These are phyloP conservation scores for Boletellus sp. DNA, from an alignment of 768 basidiomycete species.

Conservation along the genomic window DNA sequence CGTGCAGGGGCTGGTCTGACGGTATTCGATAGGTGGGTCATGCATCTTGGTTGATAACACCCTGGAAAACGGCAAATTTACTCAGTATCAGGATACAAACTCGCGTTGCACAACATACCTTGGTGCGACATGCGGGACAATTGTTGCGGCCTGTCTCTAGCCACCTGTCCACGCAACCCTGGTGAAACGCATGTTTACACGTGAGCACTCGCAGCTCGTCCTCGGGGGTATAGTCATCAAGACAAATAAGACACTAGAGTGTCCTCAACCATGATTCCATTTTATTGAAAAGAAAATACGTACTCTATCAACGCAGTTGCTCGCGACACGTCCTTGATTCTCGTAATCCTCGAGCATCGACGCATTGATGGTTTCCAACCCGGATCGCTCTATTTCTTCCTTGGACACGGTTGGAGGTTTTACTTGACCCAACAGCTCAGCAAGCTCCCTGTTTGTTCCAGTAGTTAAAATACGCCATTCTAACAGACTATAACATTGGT, in stretches of 20 bases:
- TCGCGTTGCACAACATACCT: slow-evolving; percentile 39
- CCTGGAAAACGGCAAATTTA: slow-evolving; percentile 9
- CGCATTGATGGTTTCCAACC: slow-evolving; percentile 70
- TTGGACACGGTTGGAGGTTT: slow-evolving; percentile 80
- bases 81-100: background rate
- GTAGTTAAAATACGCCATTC: background rate
- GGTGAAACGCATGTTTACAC: slow-evolving; percentile 91
- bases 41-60: slow-evolving; percentile 22
- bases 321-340: slow-evolving; percentile 58
- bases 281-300: slow-evolving; percentile 25
- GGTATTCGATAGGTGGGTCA: slow-evolving; percentile 7
- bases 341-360: slow-evolving; percentile 48
- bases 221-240: slow-evolving; percentile 78
- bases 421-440: slow-evolving; percentile 76
- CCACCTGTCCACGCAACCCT: slow-evolving; percentile 85
- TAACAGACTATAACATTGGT: background rate
- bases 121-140: slow-evolving; percentile 86
- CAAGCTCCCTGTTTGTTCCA: slow-evolving; percentile 57
- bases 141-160: slow-evolving; percentile 81
- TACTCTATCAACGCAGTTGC: slow-evolving; percentile 80
- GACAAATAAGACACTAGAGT: slow-evolving; percentile 73
- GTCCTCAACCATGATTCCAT: background rate
- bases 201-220: slow-evolving; percentile 77
- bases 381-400: slow-evolving; percentile 83
- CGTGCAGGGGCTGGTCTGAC: slow-evolving; percentile 6